phyloP scores from a whole-genome alignment of 1,139 yeast species.

The Taphrina flavorubra region DNA sequence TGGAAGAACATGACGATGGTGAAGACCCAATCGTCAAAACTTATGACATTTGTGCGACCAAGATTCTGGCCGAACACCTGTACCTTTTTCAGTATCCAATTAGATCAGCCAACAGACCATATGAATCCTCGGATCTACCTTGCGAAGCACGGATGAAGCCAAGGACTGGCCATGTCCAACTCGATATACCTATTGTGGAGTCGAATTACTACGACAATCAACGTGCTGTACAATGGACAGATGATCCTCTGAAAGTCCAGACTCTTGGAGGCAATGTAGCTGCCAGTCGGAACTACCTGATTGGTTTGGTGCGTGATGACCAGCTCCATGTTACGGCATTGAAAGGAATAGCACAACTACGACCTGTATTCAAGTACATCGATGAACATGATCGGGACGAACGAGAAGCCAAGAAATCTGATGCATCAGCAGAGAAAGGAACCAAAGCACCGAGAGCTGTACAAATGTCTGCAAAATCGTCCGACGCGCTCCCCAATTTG shows the following conservation, averaged over 20 bases:
- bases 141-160: constrained; percentile 67
- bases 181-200: constrained; percentile 74
- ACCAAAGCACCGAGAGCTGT: constrained; percentile 39
- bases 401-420: constrained; percentile 31
- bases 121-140: constrained; percentile 53
- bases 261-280: constrained; percentile 31
- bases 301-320: constrained; percentile 46
- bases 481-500: constrained; percentile 40
- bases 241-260: constrained; percentile 21
- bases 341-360: constrained; percentile 71
- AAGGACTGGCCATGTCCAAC: constrained; percentile 64
- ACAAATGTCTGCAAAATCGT: constrained; percentile 41
- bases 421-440: constrained; percentile 44
- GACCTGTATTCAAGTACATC: constrained; percentile 81
- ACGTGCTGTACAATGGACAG: constrained; percentile 38
- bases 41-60: constrained; percentile 66
- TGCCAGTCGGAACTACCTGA: constrained; percentile 13
- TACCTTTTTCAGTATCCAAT: constrained; percentile 75
- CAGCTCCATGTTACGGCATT: constrained; percentile 71
- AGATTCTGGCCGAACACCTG: constrained; percentile 51
- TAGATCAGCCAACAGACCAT: constrained; percentile 61
- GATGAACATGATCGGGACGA: constrained; percentile 51
- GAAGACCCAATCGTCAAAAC: constrained; percentile 76
- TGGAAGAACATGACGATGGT: constrained; percentile 14
- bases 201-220: constrained; percentile 56